Base-by-base conservation (phyloP, 352 stramenopile genomes). In the Phytophthora quininea region DNA sequence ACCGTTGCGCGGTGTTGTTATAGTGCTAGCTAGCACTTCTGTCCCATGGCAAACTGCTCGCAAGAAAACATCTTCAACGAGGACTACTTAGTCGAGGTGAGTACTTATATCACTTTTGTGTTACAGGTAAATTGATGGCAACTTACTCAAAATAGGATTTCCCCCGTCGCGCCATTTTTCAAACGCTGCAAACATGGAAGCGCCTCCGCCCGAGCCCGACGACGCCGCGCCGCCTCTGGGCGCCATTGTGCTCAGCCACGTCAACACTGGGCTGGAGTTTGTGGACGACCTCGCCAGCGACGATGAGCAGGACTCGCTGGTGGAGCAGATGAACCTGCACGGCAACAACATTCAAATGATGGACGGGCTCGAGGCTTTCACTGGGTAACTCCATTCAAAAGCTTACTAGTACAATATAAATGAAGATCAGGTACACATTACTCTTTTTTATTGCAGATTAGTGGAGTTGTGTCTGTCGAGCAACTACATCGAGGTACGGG, bases 391-490 rank as follows among this genome's bases (percentile, higher is more conserved):
- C 19, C 19, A 24, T 24, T 24, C 24, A 52, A 42, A 8, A 33
- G 4, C 9, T 8, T 8, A 2, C 3, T 24, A 29, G 27, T 52
- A 9, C 19, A 9, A 6, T 3, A 9, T 55, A 14, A 54, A 24
- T 24, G 19, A 24, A 24, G 19, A 24, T 24, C 19, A 24, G 19
- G 19, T 24, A 24, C 19, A 24, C 19, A 24, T 24, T 24, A 24
- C 19, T 24, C 19, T 24, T 24, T 24, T 37, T 12, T 1, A 10
- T 19, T 14, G 52, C 52, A 86, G 73, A 35, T 62, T 95, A 8
- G 66, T 79, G 10, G 87, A 95, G 59, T 75, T 93, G 19, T 95
- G 84, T 68, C 70, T 95, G n/a, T 93, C 86, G 1, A 93, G 85
- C 59, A 94, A 93, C 56, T 81, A 53, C 55, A 86, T 95, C n/a